Evolutionary conservation across 1,284 basidiomycete species (phyloP), one percentile per base, ranked within the genome.

Genomic region (Puccinia horiana): DNA sequence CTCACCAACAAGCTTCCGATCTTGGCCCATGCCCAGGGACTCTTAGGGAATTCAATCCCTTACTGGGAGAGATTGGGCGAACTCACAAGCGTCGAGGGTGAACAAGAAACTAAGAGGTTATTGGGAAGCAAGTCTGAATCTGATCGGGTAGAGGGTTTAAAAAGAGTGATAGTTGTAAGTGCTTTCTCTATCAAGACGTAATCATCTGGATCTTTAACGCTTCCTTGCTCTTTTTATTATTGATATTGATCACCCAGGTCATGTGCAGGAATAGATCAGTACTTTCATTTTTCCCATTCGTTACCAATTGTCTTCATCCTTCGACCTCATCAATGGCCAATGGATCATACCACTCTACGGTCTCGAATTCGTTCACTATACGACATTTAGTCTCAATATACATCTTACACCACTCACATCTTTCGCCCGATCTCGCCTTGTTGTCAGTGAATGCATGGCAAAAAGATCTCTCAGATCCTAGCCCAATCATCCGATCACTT

Each of bases 381-480:
- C 92, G 96, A 84, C 98, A 98, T 88, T 92, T 99, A 81, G 96
- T 98, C 65, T 99, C 98, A 88, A 96, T 98, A 84, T 98, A 96
- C 88, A 92, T 99, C 83, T 89, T 98, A 56, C 92, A 95, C 83
- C 96, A 97, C 87, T 95, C 96, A 65, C 91, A 93, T 72, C 91
- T 92, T 73, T 94, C 96, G 85, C 96, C 96, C 11, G 97, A 99
- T 87, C 91, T 99, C 76, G 93, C 97, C 0, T 89, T 99, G 52
- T 90, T 99, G 35, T 96, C 95, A 8, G 97, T 99, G 89, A 99
- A 99, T 88, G 97, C 96, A 14, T 98, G 98, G 86, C 97, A 99
- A 88, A 95, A 95, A 87, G 97, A 99, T 88, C 89, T 99, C 26
- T 92, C 92, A 1, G 96, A 99, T 86, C 89, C 92, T 11, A 97